phyloP scores from a whole-genome alignment of 2,329 filamentous ascomycete species.

The Pseudocercospora fuligena region DNA sequence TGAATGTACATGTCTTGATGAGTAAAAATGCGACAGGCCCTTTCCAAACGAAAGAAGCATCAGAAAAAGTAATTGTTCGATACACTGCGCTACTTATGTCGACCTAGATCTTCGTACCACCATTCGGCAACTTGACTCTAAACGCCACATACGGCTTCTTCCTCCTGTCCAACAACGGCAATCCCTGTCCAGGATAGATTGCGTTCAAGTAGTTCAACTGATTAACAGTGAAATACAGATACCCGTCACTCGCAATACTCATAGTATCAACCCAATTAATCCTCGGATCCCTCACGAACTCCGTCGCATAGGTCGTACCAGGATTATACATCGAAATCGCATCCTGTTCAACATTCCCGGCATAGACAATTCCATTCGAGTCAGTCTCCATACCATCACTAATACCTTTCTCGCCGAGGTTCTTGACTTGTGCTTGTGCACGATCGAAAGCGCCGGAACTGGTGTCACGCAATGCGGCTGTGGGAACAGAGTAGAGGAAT shows the following conservation, averaged over 20 bases:
- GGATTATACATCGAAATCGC: conserved; percentile 53
- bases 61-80: background rate
- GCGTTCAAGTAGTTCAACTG: conserved; percentile 28
- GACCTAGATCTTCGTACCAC: conserved; percentile 22
- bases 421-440: conserved; percentile 48
- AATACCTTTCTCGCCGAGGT: conserved; percentile 52
- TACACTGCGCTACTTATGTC: background rate
- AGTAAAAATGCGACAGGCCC: background rate
- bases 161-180: conserved; percentile 25
- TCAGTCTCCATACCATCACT: conserved; percentile 58
- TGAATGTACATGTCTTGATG: background rate
- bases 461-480: conserved; percentile 42
- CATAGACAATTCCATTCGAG: conserved; percentile 52
- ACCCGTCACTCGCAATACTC: conserved; percentile 44
- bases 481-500: conserved; percentile 50
- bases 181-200: conserved; percentile 27
- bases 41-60: background rate
- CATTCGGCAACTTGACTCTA: conserved; percentile 25
- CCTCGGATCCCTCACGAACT: conserved; percentile 52
- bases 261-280: conserved; percentile 57
- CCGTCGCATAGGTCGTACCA: conserved; percentile 44
- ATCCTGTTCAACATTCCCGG: conserved; percentile 54
- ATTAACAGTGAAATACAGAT: conserved; percentile 53
- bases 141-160: conserved; percentile 28
- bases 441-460: conserved; percentile 43